Conservation (phyloP, 345 rosid genomes). For the Camelina laxa region DNA sequence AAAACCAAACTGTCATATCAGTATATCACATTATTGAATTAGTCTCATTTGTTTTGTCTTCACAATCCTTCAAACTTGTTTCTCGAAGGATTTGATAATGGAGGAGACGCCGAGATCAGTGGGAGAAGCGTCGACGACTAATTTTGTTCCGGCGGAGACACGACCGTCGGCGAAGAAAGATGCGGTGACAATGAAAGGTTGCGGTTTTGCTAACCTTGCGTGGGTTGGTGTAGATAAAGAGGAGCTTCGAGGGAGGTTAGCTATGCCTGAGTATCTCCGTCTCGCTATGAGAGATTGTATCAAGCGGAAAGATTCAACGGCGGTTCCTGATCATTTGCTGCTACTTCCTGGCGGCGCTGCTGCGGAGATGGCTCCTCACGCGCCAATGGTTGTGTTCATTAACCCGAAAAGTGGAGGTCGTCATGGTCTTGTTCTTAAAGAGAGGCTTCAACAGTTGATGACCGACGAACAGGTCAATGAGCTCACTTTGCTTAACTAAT, state of each 20-base stretch:
- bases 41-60: slow-evolving; percentile 3
- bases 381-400: slow-evolving; percentile 83
- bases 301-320: slow-evolving; percentile 53
- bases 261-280: slow-evolving; percentile 82
- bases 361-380: slow-evolving; percentile 54
- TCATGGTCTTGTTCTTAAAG: slow-evolving; percentile 79
- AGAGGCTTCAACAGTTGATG: slow-evolving; percentile 77
- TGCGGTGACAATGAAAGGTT: slow-evolving; percentile 50
- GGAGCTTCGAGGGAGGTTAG: slow-evolving; percentile 57
- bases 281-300: slow-evolving; percentile 70
- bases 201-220: slow-evolving; percentile 67
- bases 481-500: background rate
- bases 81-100: background rate
- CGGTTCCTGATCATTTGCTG: slow-evolving; percentile 39
- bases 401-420: slow-evolving; percentile 91
- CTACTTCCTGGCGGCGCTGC: slow-evolving; percentile 34
- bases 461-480: slow-evolving; percentile 71
- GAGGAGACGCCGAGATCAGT: slow-evolving; percentile 48
- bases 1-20: slow-evolving; percentile 26
- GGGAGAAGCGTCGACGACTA: slow-evolving; percentile 53
- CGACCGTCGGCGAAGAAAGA: slow-evolving; percentile 54
- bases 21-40: background rate
- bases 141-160: slow-evolving; percentile 49
- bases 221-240: slow-evolving; percentile 76
- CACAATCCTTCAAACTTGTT: background rate